Percentiles rank a stretch among this genome's conserved stretches.
These are phyloP conservation scores for Populus deltoides DNA, from an alignment of 345 rosid genomes.

Conservation along the genomic window DNA sequence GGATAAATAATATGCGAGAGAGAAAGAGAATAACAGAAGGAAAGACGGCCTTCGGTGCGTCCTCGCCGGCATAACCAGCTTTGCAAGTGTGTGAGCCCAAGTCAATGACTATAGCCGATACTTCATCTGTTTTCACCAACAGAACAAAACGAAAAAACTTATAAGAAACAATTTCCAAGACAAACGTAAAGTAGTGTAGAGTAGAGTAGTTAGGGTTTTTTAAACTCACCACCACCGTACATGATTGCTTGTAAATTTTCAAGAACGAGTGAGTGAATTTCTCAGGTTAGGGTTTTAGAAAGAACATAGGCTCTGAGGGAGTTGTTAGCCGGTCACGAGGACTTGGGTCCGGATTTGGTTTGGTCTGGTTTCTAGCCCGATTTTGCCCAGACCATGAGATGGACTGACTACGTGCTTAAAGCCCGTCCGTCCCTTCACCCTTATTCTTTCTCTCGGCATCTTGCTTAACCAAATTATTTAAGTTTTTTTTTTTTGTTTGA, in stretches of 20 bases:
- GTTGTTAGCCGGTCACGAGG: not conserved
- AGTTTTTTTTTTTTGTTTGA: too few relatives aligned
- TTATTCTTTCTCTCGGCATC: not conserved
- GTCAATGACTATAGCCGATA: conserved; percentile 96
- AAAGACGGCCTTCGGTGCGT: conserved; percentile 98
- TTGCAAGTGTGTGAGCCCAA: conserved; percentile 97
- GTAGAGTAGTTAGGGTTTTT: not conserved
- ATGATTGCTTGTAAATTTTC: conserved; percentile 36
- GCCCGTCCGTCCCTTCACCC: not conserved
- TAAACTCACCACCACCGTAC: conserved; percentile 91
- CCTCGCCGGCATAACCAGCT: conserved; percentile 99
- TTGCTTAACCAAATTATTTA: not conserved
- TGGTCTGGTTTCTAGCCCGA: not conserved
- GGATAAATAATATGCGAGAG: not conserved
- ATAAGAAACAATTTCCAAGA: not conserved
- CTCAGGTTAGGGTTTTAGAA: conserved; percentile 8
- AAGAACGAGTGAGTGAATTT: not conserved
- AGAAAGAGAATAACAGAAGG: conserved; percentile 64
- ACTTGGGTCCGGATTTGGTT: not conserved
- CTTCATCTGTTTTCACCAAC: conserved; percentile 64
- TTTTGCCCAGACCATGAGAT: not conserved
- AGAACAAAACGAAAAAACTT: not conserved
- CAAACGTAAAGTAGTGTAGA: not conserved
- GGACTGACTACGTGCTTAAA: not conserved
- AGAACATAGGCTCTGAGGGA: not conserved